Base-by-base conservation (phyloP, 139 green algal species). In the Deuterostichococcus epilithicus region DNA sequence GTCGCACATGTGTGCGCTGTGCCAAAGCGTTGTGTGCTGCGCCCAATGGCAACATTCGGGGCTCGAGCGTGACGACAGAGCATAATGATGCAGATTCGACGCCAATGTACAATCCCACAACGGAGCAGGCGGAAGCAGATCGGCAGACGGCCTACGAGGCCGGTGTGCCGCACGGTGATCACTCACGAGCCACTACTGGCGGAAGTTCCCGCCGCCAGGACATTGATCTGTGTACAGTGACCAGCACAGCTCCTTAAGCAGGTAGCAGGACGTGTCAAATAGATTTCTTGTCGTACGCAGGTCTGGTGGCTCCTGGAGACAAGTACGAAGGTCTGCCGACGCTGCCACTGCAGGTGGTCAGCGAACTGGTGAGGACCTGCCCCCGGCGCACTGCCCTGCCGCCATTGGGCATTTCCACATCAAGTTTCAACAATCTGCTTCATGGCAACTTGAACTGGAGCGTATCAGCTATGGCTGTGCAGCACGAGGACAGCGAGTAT, bases 401-500 rank as follows among this genome's bases (percentile, higher is more conserved):
- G 20, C 18, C 23, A 69, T 6, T 20, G n/a, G 58, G n/a, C 15
- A 38, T 63, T 63, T 77, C 34, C 23, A 23, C 1, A 28, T 34
- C 6, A 70, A 38, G 39, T 13, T 6, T 63, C 33, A 68, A 30
- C 33, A 42, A 10, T 39, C 5, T 63, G 26, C 13, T 18, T 74
- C n/a, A 3, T 39, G 70, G 8, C 33, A 34, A 30, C 58, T n/a
- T 38, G 28, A n/a, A n/a, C n/a, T n/a, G n/a, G n/a, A n/a, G n/a
- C n/a, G n/a, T n/a, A n/a, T n/a, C n/a, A n/a, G 8, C 39, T 35
- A 0, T 0, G 3, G 42, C 42, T n/a, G 2, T 71, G 30, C 89
- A 93, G 88, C 94, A 98, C 76, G 81, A 79, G 0, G 78, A 87
- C 5, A 39, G 80, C 5, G 94, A 98, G 82, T 98, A 98, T 72